phyloP scores from a whole-genome alignment of 495 filamentous ascomycete genomes.

The Podospora conica region DNA sequence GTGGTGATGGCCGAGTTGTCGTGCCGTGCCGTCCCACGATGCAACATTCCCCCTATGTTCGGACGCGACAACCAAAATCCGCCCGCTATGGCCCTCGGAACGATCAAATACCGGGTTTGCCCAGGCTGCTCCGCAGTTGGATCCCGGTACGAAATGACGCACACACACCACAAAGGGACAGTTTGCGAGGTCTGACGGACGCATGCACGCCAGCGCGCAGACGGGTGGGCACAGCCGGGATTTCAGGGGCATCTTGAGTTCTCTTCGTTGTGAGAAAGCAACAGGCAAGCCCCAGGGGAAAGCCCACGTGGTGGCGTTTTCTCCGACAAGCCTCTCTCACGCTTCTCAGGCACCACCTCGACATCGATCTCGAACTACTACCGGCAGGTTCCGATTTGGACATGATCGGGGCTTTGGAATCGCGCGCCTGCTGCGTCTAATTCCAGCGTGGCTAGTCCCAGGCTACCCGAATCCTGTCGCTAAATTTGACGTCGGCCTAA shows the following conservation, averaged over 20 bases:
- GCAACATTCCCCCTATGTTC: background rate
- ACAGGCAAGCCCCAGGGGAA: background rate
- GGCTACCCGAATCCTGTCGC: background rate
- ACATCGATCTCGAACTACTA: background rate
- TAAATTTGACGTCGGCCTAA: background rate
- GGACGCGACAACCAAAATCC: background rate
- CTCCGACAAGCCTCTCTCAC: background rate
- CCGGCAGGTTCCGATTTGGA: background rate
- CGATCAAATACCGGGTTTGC: background rate
- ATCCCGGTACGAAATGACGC: background rate
- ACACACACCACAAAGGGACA: background rate
- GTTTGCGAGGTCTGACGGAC: background rate
- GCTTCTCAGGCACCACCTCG: background rate
- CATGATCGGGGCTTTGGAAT: background rate
- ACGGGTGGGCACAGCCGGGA: background rate
- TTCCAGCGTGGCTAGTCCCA: background rate
- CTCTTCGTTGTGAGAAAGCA: background rate
- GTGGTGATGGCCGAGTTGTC: background rate
- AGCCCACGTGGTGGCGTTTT: background rate
- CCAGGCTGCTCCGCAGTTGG: background rate
- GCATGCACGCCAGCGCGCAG: background rate
- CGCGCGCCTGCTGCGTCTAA: background rate
- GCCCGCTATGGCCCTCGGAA: background rate
- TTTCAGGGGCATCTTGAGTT: background rate
- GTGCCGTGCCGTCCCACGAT: background rate